Percentiles rank a stretch among this genome's conserved stretches.
Conservation (phyloP, 768 basidiomycete species). For the Tylopilus subfusipes region DNA sequence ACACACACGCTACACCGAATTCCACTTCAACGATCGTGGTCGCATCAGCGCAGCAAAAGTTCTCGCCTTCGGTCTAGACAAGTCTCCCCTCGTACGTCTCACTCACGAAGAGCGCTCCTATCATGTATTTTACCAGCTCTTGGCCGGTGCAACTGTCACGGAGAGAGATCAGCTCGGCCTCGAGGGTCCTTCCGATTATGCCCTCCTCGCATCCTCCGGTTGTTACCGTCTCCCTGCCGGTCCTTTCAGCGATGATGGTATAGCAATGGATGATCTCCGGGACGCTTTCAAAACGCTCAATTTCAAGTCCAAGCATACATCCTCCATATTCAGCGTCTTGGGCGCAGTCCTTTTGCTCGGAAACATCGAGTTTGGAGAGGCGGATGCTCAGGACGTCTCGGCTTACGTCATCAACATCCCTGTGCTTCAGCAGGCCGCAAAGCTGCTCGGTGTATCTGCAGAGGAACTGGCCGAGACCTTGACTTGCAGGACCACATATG, state of each 20-base stretch:
- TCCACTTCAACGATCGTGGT: constrained; percentile 57
- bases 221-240: constrained; percentile 65
- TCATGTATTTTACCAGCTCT: constrained; percentile 64
- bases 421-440: constrained; percentile 48
- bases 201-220: constrained; percentile 54
- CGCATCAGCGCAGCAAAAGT: constrained; percentile 55
- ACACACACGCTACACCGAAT: constrained; percentile 54
- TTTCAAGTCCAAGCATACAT: constrained; percentile 58
- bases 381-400: constrained; percentile 51
- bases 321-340: constrained; percentile 52
- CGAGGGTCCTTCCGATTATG: constrained; percentile 58
- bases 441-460: constrained; percentile 47
- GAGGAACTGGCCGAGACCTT: constrained; percentile 54
- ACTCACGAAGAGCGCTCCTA: constrained; percentile 60
- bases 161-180: constrained; percentile 52
- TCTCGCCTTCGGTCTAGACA: constrained; percentile 61
- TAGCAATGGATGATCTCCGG: constrained; percentile 55
- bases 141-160: constrained; percentile 53
- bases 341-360: constrained; percentile 54
- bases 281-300: constrained; percentile 53
- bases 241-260: constrained; percentile 57
- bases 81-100: constrained; percentile 51
- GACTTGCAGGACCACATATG: constrained; percentile 56
- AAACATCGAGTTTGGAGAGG: constrained; percentile 56
- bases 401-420: constrained; percentile 45